Percentiles rank a stretch among this genome's conserved stretches.
These are phyloP conservation scores for Lentinula guzmanii DNA, from an alignment of 768 basidiomycete genomes.

Conservation along the genomic window DNA sequence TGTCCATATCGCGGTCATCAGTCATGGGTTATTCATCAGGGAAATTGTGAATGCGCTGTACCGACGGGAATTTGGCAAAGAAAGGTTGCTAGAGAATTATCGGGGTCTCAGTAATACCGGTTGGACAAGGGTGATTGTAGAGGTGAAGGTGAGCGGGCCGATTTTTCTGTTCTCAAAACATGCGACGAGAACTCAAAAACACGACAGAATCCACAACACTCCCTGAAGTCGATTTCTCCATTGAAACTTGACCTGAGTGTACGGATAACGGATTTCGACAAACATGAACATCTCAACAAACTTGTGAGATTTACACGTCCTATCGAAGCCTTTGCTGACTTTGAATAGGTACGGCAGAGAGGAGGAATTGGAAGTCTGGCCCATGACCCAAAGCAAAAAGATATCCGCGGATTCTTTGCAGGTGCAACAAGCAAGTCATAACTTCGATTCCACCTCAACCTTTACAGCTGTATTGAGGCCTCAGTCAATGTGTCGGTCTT, in stretches of 20 bases:
- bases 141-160: conserved; percentile 31
- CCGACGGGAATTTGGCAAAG: conserved; percentile 25
- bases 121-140: conserved; percentile 53
- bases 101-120: conserved; percentile 62
- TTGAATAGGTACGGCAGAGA: conserved; percentile 47
- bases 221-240: not conserved
- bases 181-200: not conserved
- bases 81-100: conserved; percentile 23
- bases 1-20: conserved; percentile 56
- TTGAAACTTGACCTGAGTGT: conserved; percentile 29
- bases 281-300: conserved; percentile 45
- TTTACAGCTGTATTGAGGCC: not conserved
- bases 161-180: not conserved
- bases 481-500: not conserved
- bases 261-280: conserved; percentile 46
- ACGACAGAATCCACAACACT: not conserved
- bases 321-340: conserved; percentile 1
- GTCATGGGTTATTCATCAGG: conserved; percentile 68
- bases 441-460: not conserved
- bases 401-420: conserved; percentile 71
- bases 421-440: not conserved
- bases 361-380: conserved; percentile 71
- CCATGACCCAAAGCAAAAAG: conserved; percentile 69
- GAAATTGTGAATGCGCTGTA: conserved; percentile 51
- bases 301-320: conserved; percentile 39